Evolutionary conservation across 345 rosid genomes (phyloP).

Genomic region (Lepidium sativum): DNA sequence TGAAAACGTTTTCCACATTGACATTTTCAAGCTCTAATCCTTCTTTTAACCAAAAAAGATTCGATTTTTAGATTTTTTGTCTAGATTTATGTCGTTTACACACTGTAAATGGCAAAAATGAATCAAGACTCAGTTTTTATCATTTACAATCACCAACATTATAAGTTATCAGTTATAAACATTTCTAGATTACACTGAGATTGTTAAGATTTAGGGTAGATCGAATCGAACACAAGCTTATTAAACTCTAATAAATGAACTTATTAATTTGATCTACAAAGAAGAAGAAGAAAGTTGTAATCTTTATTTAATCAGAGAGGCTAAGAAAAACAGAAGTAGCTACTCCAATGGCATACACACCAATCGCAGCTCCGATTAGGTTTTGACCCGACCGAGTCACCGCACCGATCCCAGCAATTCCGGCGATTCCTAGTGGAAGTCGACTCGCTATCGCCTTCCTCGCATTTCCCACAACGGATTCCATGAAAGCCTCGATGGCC

Average conservation of each 20-base stretch:
- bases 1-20: background rate
- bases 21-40: background rate
- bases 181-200: background rate
- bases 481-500: slow-evolving; percentile 57
- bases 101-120: too few relatives aligned
- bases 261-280: background rate
- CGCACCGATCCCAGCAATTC: slow-evolving; percentile 65
- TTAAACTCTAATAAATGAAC: too few relatives aligned
- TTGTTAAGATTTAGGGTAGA: background rate
- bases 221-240: too few relatives aligned
- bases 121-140: too few relatives aligned
- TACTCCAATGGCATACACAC: slow-evolving; percentile 69
- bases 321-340: slow-evolving; percentile 63
- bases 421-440: slow-evolving; percentile 61
- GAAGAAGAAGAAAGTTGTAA: background rate
- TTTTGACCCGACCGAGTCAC: slow-evolving; percentile 42
- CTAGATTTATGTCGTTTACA: too few relatives aligned
- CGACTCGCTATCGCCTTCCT: slow-evolving; percentile 50
- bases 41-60: background rate
- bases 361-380: slow-evolving; percentile 56
- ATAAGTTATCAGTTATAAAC: too few relatives aligned
- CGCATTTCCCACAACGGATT: slow-evolving; percentile 52
- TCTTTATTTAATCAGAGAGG: slow-evolving; percentile 36
- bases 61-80: background rate
- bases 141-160: too few relatives aligned